These are phyloP conservation scores for Phytophthora tentaculata DNA, from an alignment of 352 stramenopile species.

Conservation along the genomic window DNA sequence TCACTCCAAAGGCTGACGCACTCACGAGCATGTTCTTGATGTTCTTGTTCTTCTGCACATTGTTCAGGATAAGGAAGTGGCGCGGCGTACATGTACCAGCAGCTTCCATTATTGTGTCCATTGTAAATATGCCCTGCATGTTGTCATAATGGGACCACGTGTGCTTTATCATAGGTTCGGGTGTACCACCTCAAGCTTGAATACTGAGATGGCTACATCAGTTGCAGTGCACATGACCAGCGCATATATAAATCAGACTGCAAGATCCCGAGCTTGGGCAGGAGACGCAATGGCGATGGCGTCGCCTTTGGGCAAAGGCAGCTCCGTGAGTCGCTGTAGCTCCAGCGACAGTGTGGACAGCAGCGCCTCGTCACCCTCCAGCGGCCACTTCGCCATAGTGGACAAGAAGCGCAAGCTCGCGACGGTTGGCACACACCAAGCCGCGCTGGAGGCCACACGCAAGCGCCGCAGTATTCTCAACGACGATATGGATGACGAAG, in stretches of 20 bases:
- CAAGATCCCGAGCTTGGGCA: constrained; percentile 32
- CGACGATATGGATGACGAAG: constrained; percentile 22
- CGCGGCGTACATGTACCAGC: constrained; percentile 1
- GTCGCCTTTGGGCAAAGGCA: constrained; percentile 28
- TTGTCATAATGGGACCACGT: neutral
- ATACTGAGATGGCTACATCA: constrained; percentile 39
- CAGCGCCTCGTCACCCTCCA: constrained; percentile 14
- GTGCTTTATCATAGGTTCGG: constrained; percentile 12
- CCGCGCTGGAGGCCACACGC: constrained; percentile 10
- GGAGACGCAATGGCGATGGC: constrained; percentile 33
- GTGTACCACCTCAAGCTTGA: constrained; percentile 10
- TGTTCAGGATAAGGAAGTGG: constrained; percentile 92
- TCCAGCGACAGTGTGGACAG: constrained; percentile 22
- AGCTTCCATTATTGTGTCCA: neutral
- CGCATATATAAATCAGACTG: constrained; percentile 35
- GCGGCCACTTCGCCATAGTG: constrained; percentile 10
- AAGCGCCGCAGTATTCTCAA: constrained; percentile 39
- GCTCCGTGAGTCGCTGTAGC: constrained; percentile 18
- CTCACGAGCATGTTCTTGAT: constrained; percentile 88
- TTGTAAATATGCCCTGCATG: neutral
- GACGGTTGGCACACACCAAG: constrained; percentile 10
- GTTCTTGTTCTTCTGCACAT: constrained; percentile 93
- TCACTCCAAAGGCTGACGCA: constrained; percentile 82
- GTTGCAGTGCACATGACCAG: constrained; percentile 13
- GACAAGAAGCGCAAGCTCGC: constrained; percentile 40